phyloP scores from a whole-genome alignment of 805 yeast genomes.

The Metschnikowia drakensbergensis region DNA sequence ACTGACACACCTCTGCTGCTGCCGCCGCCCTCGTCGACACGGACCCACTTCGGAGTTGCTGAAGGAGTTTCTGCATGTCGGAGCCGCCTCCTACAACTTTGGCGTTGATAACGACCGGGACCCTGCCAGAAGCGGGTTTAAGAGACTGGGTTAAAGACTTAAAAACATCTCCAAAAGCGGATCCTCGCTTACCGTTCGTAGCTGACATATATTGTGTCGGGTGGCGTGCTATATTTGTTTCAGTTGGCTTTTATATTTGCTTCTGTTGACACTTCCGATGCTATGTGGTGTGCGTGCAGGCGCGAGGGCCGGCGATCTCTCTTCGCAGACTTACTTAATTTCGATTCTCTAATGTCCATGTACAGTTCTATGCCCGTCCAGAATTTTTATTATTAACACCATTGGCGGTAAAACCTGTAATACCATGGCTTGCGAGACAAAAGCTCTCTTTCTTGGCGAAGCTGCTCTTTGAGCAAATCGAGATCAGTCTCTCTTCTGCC shows the following conservation, averaged over 20 bases:
- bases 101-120: constrained; percentile 34
- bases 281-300: background rate
- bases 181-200: constrained; percentile 9
- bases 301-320: background rate
- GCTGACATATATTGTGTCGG: background rate
- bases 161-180: constrained; percentile 40
- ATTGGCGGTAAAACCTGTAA: constrained; percentile 30
- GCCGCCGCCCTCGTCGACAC: constrained; percentile 44
- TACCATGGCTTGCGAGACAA: constrained; percentile 33
- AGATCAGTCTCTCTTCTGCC: constrained; percentile 62
- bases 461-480: constrained; percentile 48
- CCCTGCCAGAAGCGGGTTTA: constrained; percentile 22
- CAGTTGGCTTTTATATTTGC: background rate
- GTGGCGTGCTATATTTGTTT: background rate
- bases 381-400: constrained; percentile 25
- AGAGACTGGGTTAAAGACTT: constrained; percentile 38
- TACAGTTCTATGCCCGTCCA: no score
- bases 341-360: background rate
- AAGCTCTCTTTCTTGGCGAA: constrained; percentile 19
- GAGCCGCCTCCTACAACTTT: constrained; percentile 44
- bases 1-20: constrained; percentile 46
- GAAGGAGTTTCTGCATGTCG: constrained; percentile 36
- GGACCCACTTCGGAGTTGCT: constrained; percentile 37
- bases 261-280: background rate
- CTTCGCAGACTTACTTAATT: no score